phyloP scores from a whole-genome alignment of 371 early-diverging fungal genomes.

The Phascolomyces articulosus region DNA sequence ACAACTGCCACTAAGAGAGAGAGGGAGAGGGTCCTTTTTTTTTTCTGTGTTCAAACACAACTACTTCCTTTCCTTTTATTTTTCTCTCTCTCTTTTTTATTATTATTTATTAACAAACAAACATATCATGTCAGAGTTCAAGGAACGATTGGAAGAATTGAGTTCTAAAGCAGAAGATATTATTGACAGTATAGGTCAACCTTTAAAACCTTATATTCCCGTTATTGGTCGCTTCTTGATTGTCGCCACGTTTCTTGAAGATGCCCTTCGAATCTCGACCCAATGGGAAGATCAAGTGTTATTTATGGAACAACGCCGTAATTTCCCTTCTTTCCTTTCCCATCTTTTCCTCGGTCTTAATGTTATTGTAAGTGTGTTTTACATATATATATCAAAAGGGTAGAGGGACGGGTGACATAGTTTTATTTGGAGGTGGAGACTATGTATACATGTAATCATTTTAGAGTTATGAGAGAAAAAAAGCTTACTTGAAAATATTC shows the following conservation, averaged over 20 bases:
- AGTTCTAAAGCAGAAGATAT: conserved; percentile 27
- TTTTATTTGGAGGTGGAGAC: too few species aligned
- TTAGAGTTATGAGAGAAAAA: too few species aligned
- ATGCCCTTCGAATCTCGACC: conserved; percentile 82
- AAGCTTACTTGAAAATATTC: too few species aligned
- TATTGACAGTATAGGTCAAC: conserved; percentile 70
- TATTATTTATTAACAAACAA: neutral
- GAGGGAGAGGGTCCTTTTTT: neutral
- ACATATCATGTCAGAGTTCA: conserved; percentile 18
- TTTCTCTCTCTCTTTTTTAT: neutral
- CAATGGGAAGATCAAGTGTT: conserved; percentile 87
- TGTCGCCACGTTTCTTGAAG: conserved; percentile 94
- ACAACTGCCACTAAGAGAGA: neutral
- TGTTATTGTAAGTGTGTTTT: conserved; percentile 59
- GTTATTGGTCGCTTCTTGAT: conserved; percentile 86
- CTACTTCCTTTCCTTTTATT: conserved; percentile 11
- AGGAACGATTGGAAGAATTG: conserved; percentile 18
- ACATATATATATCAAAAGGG: neutral
- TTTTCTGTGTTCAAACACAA: neutral
- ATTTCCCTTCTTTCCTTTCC: conserved; percentile 74
- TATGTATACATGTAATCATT: too few species aligned
- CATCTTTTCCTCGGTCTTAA: conserved; percentile 80
- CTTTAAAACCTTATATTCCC: conserved; percentile 88
- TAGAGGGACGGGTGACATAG: too few species aligned
- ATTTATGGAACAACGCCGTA: conserved; percentile 75